These are phyloP conservation scores for Acacia acuminata DNA, from an alignment of 306 rosid species.

Conservation along the genomic window DNA sequence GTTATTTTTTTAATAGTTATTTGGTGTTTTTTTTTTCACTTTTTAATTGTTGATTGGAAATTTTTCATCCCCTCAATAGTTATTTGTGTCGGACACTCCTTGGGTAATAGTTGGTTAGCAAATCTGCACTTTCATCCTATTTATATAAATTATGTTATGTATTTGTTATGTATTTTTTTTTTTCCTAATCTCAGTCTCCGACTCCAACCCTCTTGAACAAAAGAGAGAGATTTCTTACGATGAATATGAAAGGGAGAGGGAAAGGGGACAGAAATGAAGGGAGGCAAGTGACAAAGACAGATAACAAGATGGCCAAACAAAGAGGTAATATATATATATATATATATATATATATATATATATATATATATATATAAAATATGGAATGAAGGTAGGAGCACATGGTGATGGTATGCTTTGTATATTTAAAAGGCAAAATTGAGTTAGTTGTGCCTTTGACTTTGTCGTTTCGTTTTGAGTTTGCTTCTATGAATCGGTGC, in stretches of 20 bases:
- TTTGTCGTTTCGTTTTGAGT: conserved; percentile 44
- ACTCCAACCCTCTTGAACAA: not conserved
- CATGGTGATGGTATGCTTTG: not conserved
- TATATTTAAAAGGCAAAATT: not conserved
- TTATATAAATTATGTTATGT: no score
- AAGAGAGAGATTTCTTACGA: not conserved
- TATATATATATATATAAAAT: not conserved
- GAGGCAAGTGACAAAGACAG: not conserved
- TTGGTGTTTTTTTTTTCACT: no score
- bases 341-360: no score
- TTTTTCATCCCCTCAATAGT: no score
- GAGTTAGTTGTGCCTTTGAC: conserved; percentile 37
- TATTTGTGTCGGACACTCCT: no score
- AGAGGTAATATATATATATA: not conserved
- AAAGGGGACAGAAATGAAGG: not conserved
- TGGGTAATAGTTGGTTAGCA: no score
- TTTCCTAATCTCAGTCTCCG: not conserved
- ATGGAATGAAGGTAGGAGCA: not conserved
- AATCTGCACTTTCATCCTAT: no score
- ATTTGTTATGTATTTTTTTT: no score
- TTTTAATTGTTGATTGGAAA: no score
- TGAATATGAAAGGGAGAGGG: not conserved
- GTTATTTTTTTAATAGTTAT: no score
- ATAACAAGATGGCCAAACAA: not conserved
- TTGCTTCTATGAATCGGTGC: conserved; percentile 63